Percentiles rank a stretch among this genome's conserved stretches.
phyloP scores from a whole-genome alignment of 495 filamentous ascomycete species.

The Tuber umbilicatum region DNA sequence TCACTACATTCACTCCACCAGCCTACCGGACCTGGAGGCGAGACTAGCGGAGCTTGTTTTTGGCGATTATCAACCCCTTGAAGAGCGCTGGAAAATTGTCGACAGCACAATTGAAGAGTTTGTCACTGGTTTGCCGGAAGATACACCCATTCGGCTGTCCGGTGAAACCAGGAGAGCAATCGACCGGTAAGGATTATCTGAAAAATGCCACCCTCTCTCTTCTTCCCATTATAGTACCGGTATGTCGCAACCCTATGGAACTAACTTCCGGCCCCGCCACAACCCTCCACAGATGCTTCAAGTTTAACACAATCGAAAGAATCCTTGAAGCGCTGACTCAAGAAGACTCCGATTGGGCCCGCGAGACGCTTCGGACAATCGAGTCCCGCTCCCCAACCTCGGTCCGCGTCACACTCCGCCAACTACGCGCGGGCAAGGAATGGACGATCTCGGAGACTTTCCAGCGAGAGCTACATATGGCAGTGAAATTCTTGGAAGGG shows the following conservation, averaged over 20 bases:
- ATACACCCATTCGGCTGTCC: slow-evolving; percentile 57
- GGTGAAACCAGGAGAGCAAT: slow-evolving; percentile 67
- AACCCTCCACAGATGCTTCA: slow-evolving; percentile 52
- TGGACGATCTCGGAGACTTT: slow-evolving; percentile 83
- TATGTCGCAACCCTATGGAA: background rate
- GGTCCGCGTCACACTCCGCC: slow-evolving; percentile 70
- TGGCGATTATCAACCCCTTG: slow-evolving; percentile 59
- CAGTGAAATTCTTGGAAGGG: slow-evolving; percentile 73
- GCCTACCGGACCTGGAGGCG: slow-evolving; percentile 67
- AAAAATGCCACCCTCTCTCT: background rate
- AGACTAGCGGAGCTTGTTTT: slow-evolving; percentile 86
- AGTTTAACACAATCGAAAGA: slow-evolving; percentile 56
- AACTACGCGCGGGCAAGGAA: slow-evolving; percentile 60
- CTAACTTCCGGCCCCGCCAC: slow-evolving; percentile 5
- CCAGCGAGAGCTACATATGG: slow-evolving; percentile 70
- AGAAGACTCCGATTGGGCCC: slow-evolving; percentile 62
- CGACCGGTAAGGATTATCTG: slow-evolving; percentile 52
- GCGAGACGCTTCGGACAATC: slow-evolving; percentile 63
- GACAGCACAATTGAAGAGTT: slow-evolving; percentile 88
- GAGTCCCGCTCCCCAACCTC: slow-evolving; percentile 71
- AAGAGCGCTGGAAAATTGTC: slow-evolving; percentile 60
- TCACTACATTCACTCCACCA: slow-evolving; percentile 87
- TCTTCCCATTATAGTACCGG: background rate
- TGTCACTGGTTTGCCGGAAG: slow-evolving; percentile 67
- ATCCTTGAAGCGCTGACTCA: slow-evolving; percentile 62